A percentile compares a stretch with the other conserved stretches of the same genome.
These are phyloP conservation scores for Primulina huaijiensis DNA, from an alignment of 257 asterid species.

Conservation along the genomic window DNA sequence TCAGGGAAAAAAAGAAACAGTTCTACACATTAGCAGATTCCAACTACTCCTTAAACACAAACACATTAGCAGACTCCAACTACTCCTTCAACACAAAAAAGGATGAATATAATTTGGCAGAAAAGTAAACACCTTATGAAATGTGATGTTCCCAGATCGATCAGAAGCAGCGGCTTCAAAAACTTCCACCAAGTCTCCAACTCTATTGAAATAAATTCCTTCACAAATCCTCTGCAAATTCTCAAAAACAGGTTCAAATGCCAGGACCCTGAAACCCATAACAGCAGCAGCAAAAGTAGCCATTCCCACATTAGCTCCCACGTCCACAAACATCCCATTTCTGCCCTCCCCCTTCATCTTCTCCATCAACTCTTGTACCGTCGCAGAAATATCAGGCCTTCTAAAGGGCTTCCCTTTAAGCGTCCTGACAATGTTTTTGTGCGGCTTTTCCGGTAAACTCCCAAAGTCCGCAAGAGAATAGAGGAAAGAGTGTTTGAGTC, in stretches of 20 bases:
- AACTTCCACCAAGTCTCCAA: slow-evolving; percentile 63
- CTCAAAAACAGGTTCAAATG: slow-evolving; percentile 97
- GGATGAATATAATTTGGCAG: neutral
- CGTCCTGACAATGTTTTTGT: slow-evolving; percentile 81
- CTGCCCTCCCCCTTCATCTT: slow-evolving; percentile 40
- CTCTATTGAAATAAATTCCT: slow-evolving; percentile 82
- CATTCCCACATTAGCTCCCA: slow-evolving; percentile 98
- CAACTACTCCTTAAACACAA: neutral
- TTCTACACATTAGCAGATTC: neutral
- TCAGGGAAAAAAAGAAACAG: neutral
- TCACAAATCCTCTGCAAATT: slow-evolving; percentile 94
- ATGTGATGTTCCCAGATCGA: slow-evolving; percentile 68
- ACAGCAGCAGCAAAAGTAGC: slow-evolving; percentile 94
- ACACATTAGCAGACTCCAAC: neutral
- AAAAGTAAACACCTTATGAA: slow-evolving; percentile 63
- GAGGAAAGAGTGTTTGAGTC: slow-evolving; percentile 81
- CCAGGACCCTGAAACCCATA: slow-evolving; percentile 89
- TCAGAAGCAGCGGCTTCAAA: slow-evolving; percentile 91
- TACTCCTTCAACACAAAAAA: neutral
- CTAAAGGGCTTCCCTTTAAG: slow-evolving; percentile 86
- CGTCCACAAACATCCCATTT: slow-evolving; percentile 70
- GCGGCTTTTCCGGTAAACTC: slow-evolving; percentile 86
- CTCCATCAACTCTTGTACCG: slow-evolving; percentile 77
- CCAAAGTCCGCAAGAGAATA: slow-evolving; percentile 89
- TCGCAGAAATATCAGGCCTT: slow-evolving; percentile 81